Conservation (phyloP, 2,329 filamentous ascomycete species). For the Fusarium burgessii region DNA sequence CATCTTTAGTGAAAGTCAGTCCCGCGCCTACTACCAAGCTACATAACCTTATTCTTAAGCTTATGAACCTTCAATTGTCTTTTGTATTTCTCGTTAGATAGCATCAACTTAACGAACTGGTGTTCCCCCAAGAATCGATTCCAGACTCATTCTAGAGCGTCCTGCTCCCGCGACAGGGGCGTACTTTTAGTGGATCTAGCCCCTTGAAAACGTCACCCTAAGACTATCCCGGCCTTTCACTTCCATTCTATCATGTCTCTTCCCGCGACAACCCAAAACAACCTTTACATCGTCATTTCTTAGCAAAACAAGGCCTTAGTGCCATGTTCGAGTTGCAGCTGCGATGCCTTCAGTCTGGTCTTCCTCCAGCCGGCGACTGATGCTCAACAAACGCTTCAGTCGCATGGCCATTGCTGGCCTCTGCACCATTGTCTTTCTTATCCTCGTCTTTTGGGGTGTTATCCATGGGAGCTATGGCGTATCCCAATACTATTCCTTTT, state of each 20-base stretch:
- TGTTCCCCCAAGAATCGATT: neutral
- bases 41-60: neutral
- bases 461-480: constrained; percentile 43
- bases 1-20: neutral
- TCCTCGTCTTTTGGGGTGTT: constrained; percentile 43
- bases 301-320: constrained; percentile 30
- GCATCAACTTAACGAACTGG: neutral
- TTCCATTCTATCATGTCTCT: constrained; percentile 21
- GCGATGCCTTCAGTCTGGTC: constrained; percentile 44
- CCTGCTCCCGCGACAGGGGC: constrained; percentile 6
- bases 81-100: neutral
- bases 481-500: constrained; percentile 47
- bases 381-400: constrained; percentile 50
- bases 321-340: constrained; percentile 42
- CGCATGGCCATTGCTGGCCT: constrained; percentile 46
- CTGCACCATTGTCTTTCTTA: constrained; percentile 40
- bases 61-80: neutral
- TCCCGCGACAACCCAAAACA: constrained; percentile 7
- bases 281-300: neutral
- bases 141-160: neutral
- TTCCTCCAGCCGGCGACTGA: constrained; percentile 45
- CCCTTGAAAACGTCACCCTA: constrained; percentile 27
- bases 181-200: constrained; percentile 29
- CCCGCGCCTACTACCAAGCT: neutral
- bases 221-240: neutral